These are phyloP conservation scores for Mycena capillaripes DNA, from an alignment of 768 basidiomycete species.

Conservation along the genomic window DNA sequence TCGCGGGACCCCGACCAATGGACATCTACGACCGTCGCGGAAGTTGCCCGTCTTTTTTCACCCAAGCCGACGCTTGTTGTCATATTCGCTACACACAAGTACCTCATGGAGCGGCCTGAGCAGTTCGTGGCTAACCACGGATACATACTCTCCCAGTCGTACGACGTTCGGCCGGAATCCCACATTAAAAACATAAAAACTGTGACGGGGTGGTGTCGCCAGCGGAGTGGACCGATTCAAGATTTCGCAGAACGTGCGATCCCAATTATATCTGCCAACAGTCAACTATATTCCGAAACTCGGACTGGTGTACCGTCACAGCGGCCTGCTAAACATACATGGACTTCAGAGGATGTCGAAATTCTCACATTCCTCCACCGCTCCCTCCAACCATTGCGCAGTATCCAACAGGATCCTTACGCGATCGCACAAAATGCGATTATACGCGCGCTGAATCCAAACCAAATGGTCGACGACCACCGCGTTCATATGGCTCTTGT, in stretches of 20 bases:
- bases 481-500: slow-evolving; percentile 65
- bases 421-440: slow-evolving; percentile 64
- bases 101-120: slow-evolving; percentile 67
- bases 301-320: slow-evolving; percentile 48
- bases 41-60: slow-evolving; percentile 64
- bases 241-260: slow-evolving; percentile 67
- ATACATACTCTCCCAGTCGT: slow-evolving; percentile 64
- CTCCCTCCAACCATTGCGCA: slow-evolving; percentile 62
- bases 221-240: slow-evolving; percentile 54
- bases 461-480: slow-evolving; percentile 49
- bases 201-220: slow-evolving; percentile 64
- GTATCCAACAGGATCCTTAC: slow-evolving; percentile 76
- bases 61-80: slow-evolving; percentile 48
- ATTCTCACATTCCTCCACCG: slow-evolving; percentile 73
- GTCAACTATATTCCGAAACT: slow-evolving; percentile 45
- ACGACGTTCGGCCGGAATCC: slow-evolving; percentile 73
- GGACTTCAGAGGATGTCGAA: slow-evolving; percentile 65
- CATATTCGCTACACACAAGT: slow-evolving; percentile 71
- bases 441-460: slow-evolving; percentile 66
- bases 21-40: slow-evolving; percentile 65
- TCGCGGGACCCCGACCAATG: slow-evolving; percentile 65
- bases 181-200: slow-evolving; percentile 66
- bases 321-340: slow-evolving; percentile 49
- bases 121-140: slow-evolving; percentile 66
- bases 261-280: slow-evolving; percentile 53